Evolutionary conservation across 106 monocot genomes (phyloP), one percentile per base, ranked within the genome.

Genomic region (Acorus calamus): DNA sequence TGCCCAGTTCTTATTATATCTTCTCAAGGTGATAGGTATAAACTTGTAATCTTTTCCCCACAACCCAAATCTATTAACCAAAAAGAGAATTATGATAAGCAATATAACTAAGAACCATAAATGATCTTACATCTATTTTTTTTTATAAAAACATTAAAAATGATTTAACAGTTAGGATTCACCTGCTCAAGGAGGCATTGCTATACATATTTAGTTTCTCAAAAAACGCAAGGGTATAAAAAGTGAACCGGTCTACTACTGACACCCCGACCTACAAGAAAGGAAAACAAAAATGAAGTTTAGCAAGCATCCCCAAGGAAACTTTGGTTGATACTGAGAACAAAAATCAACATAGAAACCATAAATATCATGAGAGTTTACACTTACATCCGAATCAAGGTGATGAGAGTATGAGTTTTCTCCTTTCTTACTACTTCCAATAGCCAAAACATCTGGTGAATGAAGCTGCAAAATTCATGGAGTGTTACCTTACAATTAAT

Each of bases 331-430:
- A 47, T 10, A 44, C 14, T 49, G 8, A 7, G 13, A 49, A 49
- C n/a, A 49, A 5, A 5, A 13, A 63, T 11, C 7, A 12, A 49
- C 13, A 49, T 42, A 49, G 4, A 47, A 41, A 44, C 3, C 45
- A 61, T 46, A 61, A 46, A 1, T 28, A 28, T 28, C 44, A 70
- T 61, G 57, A 7, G 9, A 63, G 55, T 8, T 54, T 53, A 48
- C 14, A 50, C 86, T 94, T 80, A 94, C 94, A 78, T 96, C 87
- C 59, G 90, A 75, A 61, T 96, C 94, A 71, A 96, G 90, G 67
- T 96, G 94, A 78, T 96, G 94, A 50, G 94, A 96, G 52, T 96
- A 96, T 9, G 94, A 90, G 71, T 96, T 96, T 78, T 90, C 87
- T 70, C 94, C 90, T 80, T 96, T 96, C 90, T 66, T 79, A 62